Conservation (phyloP, 192 early-diverging fungal genomes). For the Coemansia sp. region DNA sequence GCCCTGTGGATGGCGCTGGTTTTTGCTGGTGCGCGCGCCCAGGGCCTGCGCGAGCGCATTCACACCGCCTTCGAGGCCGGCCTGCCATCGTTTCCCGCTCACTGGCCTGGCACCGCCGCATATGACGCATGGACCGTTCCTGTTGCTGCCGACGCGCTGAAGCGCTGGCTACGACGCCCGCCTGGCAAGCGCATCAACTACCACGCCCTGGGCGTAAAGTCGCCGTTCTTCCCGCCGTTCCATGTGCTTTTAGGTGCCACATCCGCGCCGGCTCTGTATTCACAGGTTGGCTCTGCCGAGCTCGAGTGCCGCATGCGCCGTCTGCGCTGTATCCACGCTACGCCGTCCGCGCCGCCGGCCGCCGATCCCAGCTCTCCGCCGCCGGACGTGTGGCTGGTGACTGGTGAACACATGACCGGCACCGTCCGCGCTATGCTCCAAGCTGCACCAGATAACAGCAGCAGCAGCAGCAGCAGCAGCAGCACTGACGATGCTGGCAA, state of each 20-base stretch:
- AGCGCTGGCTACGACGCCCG: constrained; percentile 67
- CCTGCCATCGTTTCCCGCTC: constrained; percentile 76
- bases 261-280: constrained; percentile 15
- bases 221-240: constrained; percentile 76
- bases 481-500: background rate
- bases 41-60: constrained; percentile 72
- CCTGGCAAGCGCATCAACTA: constrained; percentile 83
- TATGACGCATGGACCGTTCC: constrained; percentile 57
- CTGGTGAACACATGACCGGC: constrained; percentile 24
- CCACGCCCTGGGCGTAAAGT: constrained; percentile 60
- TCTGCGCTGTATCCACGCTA: constrained; percentile 19
- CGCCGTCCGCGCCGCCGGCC: background rate
- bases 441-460: too few species aligned
- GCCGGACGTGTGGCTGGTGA: constrained; percentile 32
- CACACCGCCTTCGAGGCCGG: constrained; percentile 76
- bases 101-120: constrained; percentile 75
- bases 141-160: constrained; percentile 43
- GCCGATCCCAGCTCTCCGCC: constrained; percentile 3
- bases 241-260: constrained; percentile 37
- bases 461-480: too few species aligned
- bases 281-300: constrained; percentile 12
- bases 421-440: constrained; percentile 12
- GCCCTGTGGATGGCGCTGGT: constrained; percentile 84
- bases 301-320: constrained; percentile 46
- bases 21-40: constrained; percentile 83